Evolutionary conservation across 1,284 basidiomycete genomes (phyloP), one percentile per base, ranked within the genome.

Genomic region (Chalciporus sp.): DNA sequence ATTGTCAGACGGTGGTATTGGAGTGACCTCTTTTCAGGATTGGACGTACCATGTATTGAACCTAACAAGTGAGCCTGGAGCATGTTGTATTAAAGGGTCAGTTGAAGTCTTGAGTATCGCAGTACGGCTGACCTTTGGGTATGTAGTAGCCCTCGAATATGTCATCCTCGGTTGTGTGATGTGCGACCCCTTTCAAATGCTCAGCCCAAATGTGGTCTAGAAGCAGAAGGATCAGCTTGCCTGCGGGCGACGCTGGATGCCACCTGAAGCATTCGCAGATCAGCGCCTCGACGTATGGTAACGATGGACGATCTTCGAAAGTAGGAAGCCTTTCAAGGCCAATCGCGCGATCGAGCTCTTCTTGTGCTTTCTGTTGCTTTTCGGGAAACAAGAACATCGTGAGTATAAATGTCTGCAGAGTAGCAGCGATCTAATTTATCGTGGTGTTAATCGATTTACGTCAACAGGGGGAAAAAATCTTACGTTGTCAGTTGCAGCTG

Each of bases 191-290:
- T 51, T 11, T 29, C 16, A 17, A 19, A n/a, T n/a, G n/a, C 37
- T 39, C 37, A 39, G 19, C 7, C 9, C 37, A 19, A 19, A n/a
- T 39, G 9, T 4, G n/a, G 10, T 39, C 37, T 39, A 6, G n/a
- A 8, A 19, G 10, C 9, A 17, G 19, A 39, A 2, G n/a, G 1
- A 12, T n/a, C 19, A n/a, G 40, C 20, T 31, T 29, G 40, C 50
- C 51, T 41, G 51, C 39, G 6, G 51, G 54, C 16, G 56, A 58
- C 3, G 56, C 28, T 33, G 54, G 54, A 37, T 43, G 54, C 54
- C 54, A 56, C n/a, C 54, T 49, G 29, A 56, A 19, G 16, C 54
- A 56, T 44, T 56, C 54, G 14, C 54, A 51, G 28, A 56, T 35
- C 19, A 56, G 23, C 4, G 54, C 54, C 11, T 56, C 54, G 39